Evolutionary conservation across 2,329 filamentous ascomycete genomes (phyloP).

Genomic region (Ascomycota sp.): DNA sequence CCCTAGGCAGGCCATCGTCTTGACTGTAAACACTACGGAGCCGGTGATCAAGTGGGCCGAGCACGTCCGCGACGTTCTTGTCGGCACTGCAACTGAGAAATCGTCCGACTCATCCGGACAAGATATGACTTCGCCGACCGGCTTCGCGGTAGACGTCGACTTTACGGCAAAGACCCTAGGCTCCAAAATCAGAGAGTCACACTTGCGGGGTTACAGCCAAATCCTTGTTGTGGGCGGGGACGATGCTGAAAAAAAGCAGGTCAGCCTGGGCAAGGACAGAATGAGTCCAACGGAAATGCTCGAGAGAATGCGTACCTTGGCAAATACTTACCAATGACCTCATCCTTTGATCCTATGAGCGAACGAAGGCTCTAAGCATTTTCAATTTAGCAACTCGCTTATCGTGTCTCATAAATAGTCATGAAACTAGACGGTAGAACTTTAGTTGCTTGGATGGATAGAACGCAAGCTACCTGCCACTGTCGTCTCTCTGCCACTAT

Average conservation of each 20-base stretch:
- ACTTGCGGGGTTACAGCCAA: slow-evolving; percentile 45
- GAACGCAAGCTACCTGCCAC: no score
- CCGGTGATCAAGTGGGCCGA: slow-evolving; percentile 28
- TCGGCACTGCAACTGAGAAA: slow-evolving; percentile 19
- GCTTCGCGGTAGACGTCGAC: slow-evolving; percentile 48
- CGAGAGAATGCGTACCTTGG: slow-evolving; percentile 21
- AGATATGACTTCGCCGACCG: slow-evolving; percentile 30
- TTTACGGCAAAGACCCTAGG: slow-evolving; percentile 35
- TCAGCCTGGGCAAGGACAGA: slow-evolving; percentile 21
- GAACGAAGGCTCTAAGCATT: no score
- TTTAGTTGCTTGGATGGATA: no score
- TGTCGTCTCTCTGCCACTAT: no score
- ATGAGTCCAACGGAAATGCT: slow-evolving; percentile 23
- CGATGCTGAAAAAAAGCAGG: slow-evolving; percentile 34
- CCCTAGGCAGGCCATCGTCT: slow-evolving; percentile 51
- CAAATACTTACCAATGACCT: slow-evolving; percentile 25
- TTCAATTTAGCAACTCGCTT: no score
- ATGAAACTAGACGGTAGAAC: no score
- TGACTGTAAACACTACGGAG: slow-evolving; percentile 44
- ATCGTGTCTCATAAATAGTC: no score
- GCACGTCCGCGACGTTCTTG: slow-evolving; percentile 24
- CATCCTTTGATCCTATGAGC: no score
- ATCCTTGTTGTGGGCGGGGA: slow-evolving; percentile 50
- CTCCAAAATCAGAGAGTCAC: slow-evolving; percentile 53
- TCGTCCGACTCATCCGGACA: slow-evolving; percentile 9